Evolutionary conservation across 1,284 basidiomycete genomes (phyloP).

Genomic region (Chondrostereum purpureum): DNA sequence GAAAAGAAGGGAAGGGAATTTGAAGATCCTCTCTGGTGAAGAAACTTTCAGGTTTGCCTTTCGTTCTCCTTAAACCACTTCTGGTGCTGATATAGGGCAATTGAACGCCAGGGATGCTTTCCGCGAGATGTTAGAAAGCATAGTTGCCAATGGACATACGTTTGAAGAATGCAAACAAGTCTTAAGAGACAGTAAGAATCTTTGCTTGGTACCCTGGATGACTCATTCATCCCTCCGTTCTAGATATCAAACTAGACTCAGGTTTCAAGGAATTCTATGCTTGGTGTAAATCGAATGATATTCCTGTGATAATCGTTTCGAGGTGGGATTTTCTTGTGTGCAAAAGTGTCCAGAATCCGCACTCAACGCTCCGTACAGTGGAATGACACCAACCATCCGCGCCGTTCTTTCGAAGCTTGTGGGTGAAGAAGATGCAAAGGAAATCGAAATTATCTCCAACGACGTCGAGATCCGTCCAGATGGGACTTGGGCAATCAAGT

Average conservation of each 20-base stretch:
- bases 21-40: conserved; percentile 60
- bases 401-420: conserved; percentile 78
- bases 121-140: conserved; percentile 71
- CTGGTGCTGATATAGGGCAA: too few relatives aligned
- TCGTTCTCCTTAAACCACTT: too few relatives aligned
- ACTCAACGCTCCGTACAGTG: conserved; percentile 36
- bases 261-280: conserved; percentile 84
- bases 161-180: conserved; percentile 80
- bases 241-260: conserved; percentile 80
- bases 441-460: conserved; percentile 89
- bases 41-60: conserved; percentile 59
- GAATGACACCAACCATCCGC: conserved; percentile 89
- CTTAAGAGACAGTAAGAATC: conserved; percentile 35
- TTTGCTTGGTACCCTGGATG: conserved; percentile 1
- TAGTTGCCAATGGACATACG: conserved; percentile 55
- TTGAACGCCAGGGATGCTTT: conserved; percentile 63
- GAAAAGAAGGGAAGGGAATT: conserved; percentile 64
- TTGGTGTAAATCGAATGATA: conserved; percentile 71
- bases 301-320: conserved; percentile 90
- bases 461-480: conserved; percentile 62
- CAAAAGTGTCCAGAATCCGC: background rate
- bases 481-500: conserved; percentile 81
- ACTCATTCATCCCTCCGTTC: background rate
- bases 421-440: conserved; percentile 62
- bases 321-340: conserved; percentile 45